Evolutionary conservation across 768 basidiomycete genomes (phyloP), one percentile per base, ranked within the genome.

Genomic region (Lyophyllum decastes): DNA sequence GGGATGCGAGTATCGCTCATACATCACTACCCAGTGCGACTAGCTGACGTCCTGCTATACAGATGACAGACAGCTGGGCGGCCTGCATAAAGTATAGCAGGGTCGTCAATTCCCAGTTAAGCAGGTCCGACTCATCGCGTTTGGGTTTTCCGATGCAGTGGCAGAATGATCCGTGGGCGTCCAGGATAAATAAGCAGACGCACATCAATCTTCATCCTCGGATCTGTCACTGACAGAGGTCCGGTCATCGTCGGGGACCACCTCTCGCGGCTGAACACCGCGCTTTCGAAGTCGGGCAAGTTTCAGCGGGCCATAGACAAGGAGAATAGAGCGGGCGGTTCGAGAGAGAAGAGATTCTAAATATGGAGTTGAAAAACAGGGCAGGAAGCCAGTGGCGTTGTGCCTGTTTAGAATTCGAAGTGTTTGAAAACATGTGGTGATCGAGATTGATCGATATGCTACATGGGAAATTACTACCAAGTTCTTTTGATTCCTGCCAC

Each of bases 381-480:
- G 52, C 45, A 54, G 14, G 52, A 59, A 50, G 30, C 41, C 17
- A 38, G 52, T 30, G 40, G 49, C 49, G 58, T 49, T 46, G 59
- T 60, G 52, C 59, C 52, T 52, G 52, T 52, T 61, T 50, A 17
- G 47, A 43, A 52, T 1, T 19, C 40, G 38, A 34, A 54, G 38
- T 10, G 11, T 21, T 25, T 38, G 21, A 2, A 3, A 26, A 21
- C 60, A 57, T 57, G 56, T 51, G 55, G 40, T 19, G 60, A 60
- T 60, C 59, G 45, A 57, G 60, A 61, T 54, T 55, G 60, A 55
- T 52, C 12, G 49, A 43, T 48, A 52, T 58, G 49, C 49, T 21
- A 43, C 56, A 57, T 61, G 60, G 49, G 60, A 61, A 59, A 45
- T 59, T 49, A 30, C 14, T 17, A 38, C 38, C 47, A 43, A 57